Conservation (phyloP, 345 rosid species). For the Rhizophora mangle region DNA sequence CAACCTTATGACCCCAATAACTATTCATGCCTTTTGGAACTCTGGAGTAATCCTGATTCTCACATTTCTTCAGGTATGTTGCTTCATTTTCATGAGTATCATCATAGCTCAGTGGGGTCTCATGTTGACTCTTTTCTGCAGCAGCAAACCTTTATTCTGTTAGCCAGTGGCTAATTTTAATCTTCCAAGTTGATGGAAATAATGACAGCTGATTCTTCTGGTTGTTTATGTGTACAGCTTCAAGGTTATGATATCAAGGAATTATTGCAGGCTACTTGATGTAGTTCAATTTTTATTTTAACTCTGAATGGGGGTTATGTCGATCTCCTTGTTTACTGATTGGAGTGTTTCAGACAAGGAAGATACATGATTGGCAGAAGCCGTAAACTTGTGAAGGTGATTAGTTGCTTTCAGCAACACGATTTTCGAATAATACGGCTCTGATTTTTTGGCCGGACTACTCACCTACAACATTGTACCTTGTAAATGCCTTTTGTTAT, state of each 20-base stretch:
- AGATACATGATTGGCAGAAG: too few relatives aligned
- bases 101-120: neutral
- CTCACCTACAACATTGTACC: too few relatives aligned
- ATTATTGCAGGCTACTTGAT: slow-evolving; percentile 53
- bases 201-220: slow-evolving; percentile 7
- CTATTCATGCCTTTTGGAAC: slow-evolving; percentile 86
- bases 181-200: neutral
- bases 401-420: too few relatives aligned
- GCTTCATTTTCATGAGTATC: neutral
- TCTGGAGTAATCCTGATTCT: slow-evolving; percentile 79
- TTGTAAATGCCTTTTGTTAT: too few relatives aligned
- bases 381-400: too few relatives aligned
- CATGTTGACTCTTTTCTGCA: neutral
- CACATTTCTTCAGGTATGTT: slow-evolving; percentile 76
- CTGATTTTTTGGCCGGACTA: too few relatives aligned
- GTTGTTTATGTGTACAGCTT: slow-evolving; percentile 36
- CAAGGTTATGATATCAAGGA: slow-evolving; percentile 89
- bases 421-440: too few relatives aligned
- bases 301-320: neutral
- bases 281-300: neutral
- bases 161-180: neutral
- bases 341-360: too few relatives aligned
- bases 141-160: neutral
- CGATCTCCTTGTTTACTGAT: too few relatives aligned
- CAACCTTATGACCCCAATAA: slow-evolving; percentile 74